phyloP scores from a whole-genome alignment of 2,329 filamentous ascomycete genomes.

The Sporothrix brasiliensis region DNA sequence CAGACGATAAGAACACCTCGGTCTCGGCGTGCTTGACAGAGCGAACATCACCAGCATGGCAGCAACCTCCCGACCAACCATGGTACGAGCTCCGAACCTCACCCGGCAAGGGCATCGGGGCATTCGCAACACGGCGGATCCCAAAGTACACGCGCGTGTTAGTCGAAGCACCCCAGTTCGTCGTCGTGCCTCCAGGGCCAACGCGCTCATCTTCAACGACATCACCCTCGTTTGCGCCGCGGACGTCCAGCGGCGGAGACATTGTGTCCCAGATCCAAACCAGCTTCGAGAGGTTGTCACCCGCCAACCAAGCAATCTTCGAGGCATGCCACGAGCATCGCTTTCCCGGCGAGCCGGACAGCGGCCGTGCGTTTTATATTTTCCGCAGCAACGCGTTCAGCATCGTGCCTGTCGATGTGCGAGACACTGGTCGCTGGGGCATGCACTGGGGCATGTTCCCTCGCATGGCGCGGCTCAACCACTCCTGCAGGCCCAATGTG shows the following conservation, averaged over 20 bases:
- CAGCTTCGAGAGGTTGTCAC: constrained; percentile 33
- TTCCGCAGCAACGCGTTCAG: constrained; percentile 50
- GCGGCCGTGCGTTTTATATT: constrained; percentile 39
- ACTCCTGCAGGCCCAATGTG: constrained; percentile 10
- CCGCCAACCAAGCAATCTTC: constrained; percentile 40
- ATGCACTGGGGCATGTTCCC: constrained; percentile 17
- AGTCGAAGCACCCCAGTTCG: constrained; percentile 45
- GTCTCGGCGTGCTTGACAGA: neutral
- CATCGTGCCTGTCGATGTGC: constrained; percentile 32
- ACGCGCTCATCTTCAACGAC: neutral
- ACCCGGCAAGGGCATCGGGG: constrained; percentile 48
- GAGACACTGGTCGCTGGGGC: neutral
- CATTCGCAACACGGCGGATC: constrained; percentile 45
- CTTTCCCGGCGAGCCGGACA: constrained; percentile 36
- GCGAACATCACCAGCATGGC: neutral
- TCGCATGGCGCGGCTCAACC: constrained; percentile 5
- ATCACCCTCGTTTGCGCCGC: neutral
- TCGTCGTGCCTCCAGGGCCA: constrained; percentile 37
- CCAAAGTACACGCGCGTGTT: constrained; percentile 46
- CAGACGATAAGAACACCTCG: neutral
- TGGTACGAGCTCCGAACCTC: constrained; percentile 29
- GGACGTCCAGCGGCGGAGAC: neutral
- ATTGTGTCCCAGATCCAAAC: constrained; percentile 34
- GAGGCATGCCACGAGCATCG: constrained; percentile 41
- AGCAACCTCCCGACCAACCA: neutral